These are phyloP conservation scores for Dioscorea zingiberensis DNA, from an alignment of 106 monocot genomes.

Conservation along the genomic window DNA sequence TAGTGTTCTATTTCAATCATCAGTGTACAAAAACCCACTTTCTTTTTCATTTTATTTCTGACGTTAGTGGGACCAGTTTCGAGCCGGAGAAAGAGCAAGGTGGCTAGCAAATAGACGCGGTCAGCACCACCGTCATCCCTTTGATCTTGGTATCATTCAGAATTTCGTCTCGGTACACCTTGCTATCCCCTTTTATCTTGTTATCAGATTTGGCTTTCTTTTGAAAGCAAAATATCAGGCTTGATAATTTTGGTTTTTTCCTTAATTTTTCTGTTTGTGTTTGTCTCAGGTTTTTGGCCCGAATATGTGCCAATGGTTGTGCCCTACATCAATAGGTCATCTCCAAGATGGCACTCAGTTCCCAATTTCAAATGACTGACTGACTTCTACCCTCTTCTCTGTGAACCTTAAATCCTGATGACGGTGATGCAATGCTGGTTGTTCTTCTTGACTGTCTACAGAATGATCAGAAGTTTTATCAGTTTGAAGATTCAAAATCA, in stretches of 20 bases:
- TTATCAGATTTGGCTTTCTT: too few relatives aligned
- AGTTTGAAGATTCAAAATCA: too few relatives aligned
- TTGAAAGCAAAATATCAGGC: not conserved
- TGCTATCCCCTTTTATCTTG: not conserved
- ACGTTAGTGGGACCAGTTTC: conserved; percentile 28
- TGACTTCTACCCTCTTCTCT: not conserved
- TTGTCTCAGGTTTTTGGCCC: conserved; percentile 51
- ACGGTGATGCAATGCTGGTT: not conserved
- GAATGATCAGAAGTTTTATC: not conserved
- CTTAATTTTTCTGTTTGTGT: not conserved
- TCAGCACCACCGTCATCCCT: conserved; percentile 54
- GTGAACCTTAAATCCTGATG: not conserved
- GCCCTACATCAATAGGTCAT: conserved; percentile 36
- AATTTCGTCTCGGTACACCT: conserved; percentile 39
- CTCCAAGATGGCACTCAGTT: conserved; percentile 60
- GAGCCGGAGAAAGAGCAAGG: conserved; percentile 36
- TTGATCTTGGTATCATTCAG: conserved; percentile 44
- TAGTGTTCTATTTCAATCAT: not conserved
- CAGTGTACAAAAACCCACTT: not conserved
- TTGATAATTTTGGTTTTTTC: not conserved
- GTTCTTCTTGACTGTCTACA: not conserved
- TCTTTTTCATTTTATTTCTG: not conserved
- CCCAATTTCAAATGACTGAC: conserved; percentile 39
- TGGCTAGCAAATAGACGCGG: conserved; percentile 74
- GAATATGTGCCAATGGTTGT: conserved; percentile 52